Conservation (phyloP, 495 filamentous ascomycete species). For the Podospora sp. region DNA sequence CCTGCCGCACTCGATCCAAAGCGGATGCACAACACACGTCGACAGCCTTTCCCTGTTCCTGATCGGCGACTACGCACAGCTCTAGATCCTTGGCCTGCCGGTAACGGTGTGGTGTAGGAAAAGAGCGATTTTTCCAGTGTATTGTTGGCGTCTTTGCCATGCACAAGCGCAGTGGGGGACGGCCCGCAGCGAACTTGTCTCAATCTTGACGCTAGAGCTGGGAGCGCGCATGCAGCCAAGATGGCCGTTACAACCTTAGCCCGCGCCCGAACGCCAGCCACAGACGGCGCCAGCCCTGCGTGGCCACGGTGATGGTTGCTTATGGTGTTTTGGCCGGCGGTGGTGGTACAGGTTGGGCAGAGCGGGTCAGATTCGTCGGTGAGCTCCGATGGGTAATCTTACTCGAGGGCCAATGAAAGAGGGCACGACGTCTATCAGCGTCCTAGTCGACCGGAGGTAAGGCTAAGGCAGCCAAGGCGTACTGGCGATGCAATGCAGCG, state of each 20-base stretch:
- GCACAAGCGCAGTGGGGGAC: constrained; percentile 9
- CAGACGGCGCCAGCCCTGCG: background rate
- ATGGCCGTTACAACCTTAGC: background rate
- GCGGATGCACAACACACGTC: background rate
- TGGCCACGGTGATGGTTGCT: background rate
- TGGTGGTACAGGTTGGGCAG: background rate
- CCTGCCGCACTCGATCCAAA: background rate
- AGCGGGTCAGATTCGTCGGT: background rate
- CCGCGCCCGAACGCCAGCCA: background rate
- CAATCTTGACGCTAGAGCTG: background rate
- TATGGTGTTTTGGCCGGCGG: background rate
- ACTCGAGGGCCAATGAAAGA: background rate
- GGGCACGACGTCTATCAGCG: constrained; percentile 10
- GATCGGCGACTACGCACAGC: background rate
- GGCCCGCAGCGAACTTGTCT: background rate
- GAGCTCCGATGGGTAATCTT: constrained; percentile 1
- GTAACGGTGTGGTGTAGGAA: background rate
- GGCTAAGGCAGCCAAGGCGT: constrained; percentile 11
- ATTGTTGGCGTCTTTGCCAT: no score
- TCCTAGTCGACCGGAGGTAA: background rate
- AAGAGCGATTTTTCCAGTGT: background rate
- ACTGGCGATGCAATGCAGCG: background rate
- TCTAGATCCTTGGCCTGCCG: constrained; percentile 4
- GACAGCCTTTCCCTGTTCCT: background rate
- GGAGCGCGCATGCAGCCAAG: constrained; percentile 8